Evolutionary conservation across 2,329 filamentous ascomycete genomes (phyloP).

Genomic region (Dendrostoma leiphaemia): DNA sequence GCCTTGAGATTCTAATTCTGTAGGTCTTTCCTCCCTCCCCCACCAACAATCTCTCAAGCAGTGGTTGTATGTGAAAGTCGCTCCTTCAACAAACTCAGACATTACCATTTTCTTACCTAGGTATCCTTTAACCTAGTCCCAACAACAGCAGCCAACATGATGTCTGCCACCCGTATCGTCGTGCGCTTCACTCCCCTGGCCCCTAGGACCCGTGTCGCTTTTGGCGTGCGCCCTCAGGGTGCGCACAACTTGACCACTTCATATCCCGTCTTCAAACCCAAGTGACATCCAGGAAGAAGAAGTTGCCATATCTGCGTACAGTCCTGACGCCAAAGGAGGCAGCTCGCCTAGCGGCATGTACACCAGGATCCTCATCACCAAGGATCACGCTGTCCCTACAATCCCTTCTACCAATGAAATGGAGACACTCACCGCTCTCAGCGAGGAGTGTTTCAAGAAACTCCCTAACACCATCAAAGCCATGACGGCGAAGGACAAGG

Average conservation of each 20-base stretch:
- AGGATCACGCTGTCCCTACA: slow-evolving; percentile 41
- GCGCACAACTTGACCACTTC: slow-evolving; percentile 36
- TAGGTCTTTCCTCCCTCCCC: no score
- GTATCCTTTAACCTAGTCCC: no score
- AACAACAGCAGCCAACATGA: no score
- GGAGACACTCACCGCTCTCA: slow-evolving; percentile 50
- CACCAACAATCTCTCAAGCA: no score
- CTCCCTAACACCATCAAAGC: slow-evolving; percentile 66
- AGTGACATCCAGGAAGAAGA: slow-evolving; percentile 57
- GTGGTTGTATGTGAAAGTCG: no score
- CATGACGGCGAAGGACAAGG: slow-evolving; percentile 68
- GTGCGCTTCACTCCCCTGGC: not conserved
- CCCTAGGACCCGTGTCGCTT: not conserved
- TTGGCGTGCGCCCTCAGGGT: not conserved
- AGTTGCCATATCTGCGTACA: slow-evolving; percentile 55
- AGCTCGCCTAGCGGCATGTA: slow-evolving; percentile 30
- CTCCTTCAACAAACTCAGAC: no score
- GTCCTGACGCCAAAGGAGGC: slow-evolving; percentile 40
- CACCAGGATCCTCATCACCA: slow-evolving; percentile 50
- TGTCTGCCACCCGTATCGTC: not conserved
- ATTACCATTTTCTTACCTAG: no score
- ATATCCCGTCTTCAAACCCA: slow-evolving; percentile 39
- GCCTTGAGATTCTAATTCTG: no score
- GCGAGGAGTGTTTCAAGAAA: slow-evolving; percentile 49
- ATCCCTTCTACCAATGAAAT: slow-evolving; percentile 42